phyloP scores from a whole-genome alignment of 495 filamentous ascomycete genomes.

The Tuber brumale region DNA sequence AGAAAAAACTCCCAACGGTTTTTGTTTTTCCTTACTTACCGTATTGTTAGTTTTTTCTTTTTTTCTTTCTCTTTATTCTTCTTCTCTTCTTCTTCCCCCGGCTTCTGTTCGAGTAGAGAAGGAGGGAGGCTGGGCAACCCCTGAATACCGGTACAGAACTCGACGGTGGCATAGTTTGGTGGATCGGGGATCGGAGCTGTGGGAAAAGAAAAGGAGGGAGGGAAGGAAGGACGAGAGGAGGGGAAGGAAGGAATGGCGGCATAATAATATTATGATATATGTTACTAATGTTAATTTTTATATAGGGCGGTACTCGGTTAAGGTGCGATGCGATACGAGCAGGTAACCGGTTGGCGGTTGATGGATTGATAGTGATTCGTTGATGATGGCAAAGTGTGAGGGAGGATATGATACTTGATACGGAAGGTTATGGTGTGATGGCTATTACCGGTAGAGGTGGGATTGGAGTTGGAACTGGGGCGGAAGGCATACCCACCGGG shows the following conservation, averaged over 20 bases:
- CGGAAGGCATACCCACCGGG: neutral
- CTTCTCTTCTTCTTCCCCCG: neutral
- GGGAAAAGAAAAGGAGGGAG: neutral
- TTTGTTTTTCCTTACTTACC: neutral
- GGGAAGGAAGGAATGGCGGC: neutral
- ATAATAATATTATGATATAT: neutral
- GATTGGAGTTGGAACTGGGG: neutral
- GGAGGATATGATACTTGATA: neutral
- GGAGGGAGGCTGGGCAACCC: neutral
- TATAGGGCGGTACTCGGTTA: neutral
- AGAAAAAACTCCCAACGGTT: neutral
- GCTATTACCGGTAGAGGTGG: too few relatives aligned
- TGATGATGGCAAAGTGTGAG: neutral
- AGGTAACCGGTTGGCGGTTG: neutral
- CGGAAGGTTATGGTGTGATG: neutral
- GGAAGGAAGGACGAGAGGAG: neutral
- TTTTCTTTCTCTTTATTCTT: neutral
- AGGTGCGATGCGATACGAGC: neutral
- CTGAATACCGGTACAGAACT: neutral
- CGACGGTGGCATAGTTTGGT: neutral
- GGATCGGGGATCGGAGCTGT: neutral
- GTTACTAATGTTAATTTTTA: neutral
- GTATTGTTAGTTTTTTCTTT: neutral
- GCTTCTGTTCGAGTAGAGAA: neutral
- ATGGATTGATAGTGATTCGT: neutral